Evolutionary conservation across 306 rosid species (phyloP).

Genomic region (Dalbergia cochinchinensis): DNA sequence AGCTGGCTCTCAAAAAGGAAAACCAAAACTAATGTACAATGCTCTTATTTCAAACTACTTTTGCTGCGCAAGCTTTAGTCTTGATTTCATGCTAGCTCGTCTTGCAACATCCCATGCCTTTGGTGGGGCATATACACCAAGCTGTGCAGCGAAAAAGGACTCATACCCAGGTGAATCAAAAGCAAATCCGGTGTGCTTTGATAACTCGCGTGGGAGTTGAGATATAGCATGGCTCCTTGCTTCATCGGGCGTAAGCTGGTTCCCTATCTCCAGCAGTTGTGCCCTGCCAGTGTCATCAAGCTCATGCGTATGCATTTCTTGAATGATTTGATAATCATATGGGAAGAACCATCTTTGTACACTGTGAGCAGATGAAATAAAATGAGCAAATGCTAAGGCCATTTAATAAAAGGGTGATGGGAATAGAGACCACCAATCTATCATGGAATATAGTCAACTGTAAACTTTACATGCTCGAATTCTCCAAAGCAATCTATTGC

Average conservation of each 20-base stretch:
- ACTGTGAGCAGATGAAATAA: slow-evolving; percentile 58
- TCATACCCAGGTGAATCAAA: slow-evolving; percentile 96
- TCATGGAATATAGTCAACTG: background rate
- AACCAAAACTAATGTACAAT: slow-evolving; percentile 65
- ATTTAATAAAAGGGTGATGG: slow-evolving; percentile 5
- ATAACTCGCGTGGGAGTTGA: slow-evolving; percentile 80
- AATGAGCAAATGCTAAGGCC: slow-evolving; percentile 4
- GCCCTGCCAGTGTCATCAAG: slow-evolving; percentile 64
- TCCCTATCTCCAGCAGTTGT: slow-evolving; percentile 70
- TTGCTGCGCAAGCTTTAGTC: slow-evolving; percentile 57
- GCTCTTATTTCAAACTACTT: slow-evolving; percentile 56
- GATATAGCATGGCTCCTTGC: slow-evolving; percentile 86
- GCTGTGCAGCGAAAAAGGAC: slow-evolving; percentile 91
- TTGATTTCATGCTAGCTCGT: slow-evolving; percentile 82
- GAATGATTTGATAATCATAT: slow-evolving; percentile 90
- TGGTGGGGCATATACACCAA: slow-evolving; percentile 79
- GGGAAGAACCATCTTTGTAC: slow-evolving; percentile 96
- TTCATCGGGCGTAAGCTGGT: slow-evolving; percentile 72
- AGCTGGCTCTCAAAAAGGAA: slow-evolving; percentile 51
- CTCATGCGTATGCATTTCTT: slow-evolving; percentile 86
- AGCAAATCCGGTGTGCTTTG: slow-evolving; percentile 95
- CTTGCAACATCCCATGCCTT: slow-evolving; percentile 99
- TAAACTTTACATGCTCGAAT: background rate
- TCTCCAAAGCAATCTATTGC: slow-evolving; percentile 15
- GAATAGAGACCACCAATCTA: background rate